phyloP scores from a whole-genome alignment of 169 alveolate species.

The Pseudocohnilembus persalinus region DNA sequence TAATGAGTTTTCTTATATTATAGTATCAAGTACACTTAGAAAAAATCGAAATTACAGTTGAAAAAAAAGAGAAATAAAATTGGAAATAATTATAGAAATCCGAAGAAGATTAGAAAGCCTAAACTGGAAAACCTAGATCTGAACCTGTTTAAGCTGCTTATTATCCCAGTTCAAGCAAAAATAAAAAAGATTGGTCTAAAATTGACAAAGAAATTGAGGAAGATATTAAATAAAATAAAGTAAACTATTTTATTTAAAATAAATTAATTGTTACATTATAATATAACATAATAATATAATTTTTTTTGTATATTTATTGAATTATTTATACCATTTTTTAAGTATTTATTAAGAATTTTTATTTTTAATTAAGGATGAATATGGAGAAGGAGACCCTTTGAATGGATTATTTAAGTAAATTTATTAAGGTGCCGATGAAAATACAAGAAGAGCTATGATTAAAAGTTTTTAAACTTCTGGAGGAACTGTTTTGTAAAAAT shows the following conservation, averaged over 20 bases:
- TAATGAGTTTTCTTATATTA: too few relatives aligned
- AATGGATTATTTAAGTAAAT: constrained; percentile 80
- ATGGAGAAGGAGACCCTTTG: background rate
- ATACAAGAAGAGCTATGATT: constrained; percentile 92
- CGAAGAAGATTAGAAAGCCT: constrained; percentile 10
- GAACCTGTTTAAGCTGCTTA: constrained; percentile 53
- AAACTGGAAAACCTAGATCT: constrained; percentile 69
- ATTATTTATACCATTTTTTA: too few relatives aligned
- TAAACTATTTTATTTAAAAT: constrained; percentile 54
- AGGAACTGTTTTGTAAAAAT: constrained; percentile 77
- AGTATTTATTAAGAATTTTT: too few relatives aligned
- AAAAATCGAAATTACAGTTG: constrained; percentile 45
- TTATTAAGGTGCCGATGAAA: constrained; percentile 88
- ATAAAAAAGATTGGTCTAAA: constrained; percentile 75
- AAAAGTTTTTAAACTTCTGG: constrained; percentile 84
- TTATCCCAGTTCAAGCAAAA: constrained; percentile 70
- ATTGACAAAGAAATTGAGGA: constrained; percentile 80
- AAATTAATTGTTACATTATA: too few relatives aligned
- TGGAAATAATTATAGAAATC: constrained; percentile 28
- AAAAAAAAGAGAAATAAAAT: constrained; percentile 39
- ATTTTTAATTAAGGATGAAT: background rate
- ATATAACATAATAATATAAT: too few relatives aligned
- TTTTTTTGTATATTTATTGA: too few relatives aligned
- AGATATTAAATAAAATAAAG: constrained; percentile 74
- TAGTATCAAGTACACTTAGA: background rate